These are phyloP conservation scores for Pleurostoma richardsiae DNA, from an alignment of 2,329 filamentous ascomycete genomes.

Conservation along the genomic window DNA sequence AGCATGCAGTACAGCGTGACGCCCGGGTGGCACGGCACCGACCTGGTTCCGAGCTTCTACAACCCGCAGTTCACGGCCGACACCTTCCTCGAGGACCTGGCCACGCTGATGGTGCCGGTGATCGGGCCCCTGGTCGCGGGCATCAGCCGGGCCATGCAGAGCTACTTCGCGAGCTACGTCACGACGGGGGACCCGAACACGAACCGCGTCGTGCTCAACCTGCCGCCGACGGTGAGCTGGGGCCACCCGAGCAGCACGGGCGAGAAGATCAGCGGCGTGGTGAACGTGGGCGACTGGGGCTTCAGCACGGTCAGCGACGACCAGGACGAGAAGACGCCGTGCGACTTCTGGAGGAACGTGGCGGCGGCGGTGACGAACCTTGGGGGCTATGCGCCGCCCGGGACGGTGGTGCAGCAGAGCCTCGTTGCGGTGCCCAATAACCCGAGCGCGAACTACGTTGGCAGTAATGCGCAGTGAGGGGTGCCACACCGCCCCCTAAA, in stretches of 20 bases:
- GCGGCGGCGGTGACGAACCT: slow-evolving; percentile 19
- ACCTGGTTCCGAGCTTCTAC: slow-evolving; percentile 35
- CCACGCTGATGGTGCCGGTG: slow-evolving; percentile 19
- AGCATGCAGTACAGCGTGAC: slow-evolving; percentile 33
- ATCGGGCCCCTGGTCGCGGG: slow-evolving; percentile 23
- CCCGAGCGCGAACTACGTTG: slow-evolving; percentile 11
- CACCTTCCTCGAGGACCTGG: slow-evolving; percentile 16
- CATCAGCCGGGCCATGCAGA: slow-evolving; percentile 30
- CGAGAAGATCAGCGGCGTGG: slow-evolving; percentile 20
- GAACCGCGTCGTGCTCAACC: slow-evolving; percentile 18
- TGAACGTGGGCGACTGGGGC: slow-evolving; percentile 26
- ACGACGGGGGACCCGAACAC: slow-evolving; percentile 33
- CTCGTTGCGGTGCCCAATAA: slow-evolving; percentile 7
- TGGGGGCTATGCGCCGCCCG: slow-evolving; percentile 24
- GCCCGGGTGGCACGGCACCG: slow-evolving; percentile 31
- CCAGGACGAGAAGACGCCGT: slow-evolving; percentile 19
- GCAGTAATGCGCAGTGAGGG: slow-evolving; percentile 4
- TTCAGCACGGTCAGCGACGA: slow-evolving; percentile 22
- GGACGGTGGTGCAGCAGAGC: slow-evolving; percentile 10
- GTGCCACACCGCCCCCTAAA: no score
- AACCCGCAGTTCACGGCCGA: slow-evolving; percentile 21
- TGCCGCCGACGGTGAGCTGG: slow-evolving; percentile 28
- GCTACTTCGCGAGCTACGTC: slow-evolving; percentile 33
- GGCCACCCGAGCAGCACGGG: slow-evolving; percentile 18
- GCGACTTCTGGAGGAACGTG: slow-evolving; percentile 26